These are phyloP conservation scores for Cladobotryum mycophilum DNA, from an alignment of 2,329 filamentous ascomycete species.

Conservation along the genomic window DNA sequence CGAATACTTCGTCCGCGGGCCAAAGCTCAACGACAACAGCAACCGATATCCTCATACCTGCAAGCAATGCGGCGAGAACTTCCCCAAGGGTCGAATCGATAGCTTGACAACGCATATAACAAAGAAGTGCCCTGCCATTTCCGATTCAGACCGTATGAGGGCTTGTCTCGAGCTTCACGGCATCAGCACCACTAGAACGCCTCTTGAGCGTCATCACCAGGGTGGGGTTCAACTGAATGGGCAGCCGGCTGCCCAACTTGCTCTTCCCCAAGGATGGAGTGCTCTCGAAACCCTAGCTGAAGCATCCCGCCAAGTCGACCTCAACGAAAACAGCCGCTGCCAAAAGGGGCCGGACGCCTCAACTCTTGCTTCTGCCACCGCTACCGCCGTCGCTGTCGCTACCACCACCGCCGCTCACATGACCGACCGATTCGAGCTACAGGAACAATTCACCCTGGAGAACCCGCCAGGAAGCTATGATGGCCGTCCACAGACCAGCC, in stretches of 20 bases:
- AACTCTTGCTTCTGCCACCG: conserved; percentile 18
- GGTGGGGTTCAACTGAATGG: conserved; percentile 23
- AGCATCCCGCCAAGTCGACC: conserved; percentile 73
- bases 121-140: conserved; percentile 78
- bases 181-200: conserved; percentile 46
- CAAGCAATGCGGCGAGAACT: conserved; percentile 81
- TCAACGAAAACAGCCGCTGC: conserved; percentile 53
- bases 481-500: conserved; percentile 18
- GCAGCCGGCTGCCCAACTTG: conserved; percentile 22
- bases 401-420: conserved; percentile 17
- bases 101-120: conserved; percentile 74
- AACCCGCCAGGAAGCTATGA: conserved; percentile 49
- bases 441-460: conserved; percentile 54
- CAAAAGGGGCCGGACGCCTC: conserved; percentile 32
- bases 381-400: background rate
- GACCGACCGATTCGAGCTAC: conserved; percentile 43
- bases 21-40: conserved; percentile 81
- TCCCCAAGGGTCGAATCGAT: conserved; percentile 84
- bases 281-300: conserved; percentile 82
- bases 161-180: conserved; percentile 68
- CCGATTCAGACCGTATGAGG: conserved; percentile 66
- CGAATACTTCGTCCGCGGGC: conserved; percentile 81
- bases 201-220: conserved; percentile 25
- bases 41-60: conserved; percentile 91
- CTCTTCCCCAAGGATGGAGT: conserved; percentile 59